A percentile compares a stretch with the other conserved stretches of the same genome.
Evolutionary conservation across 495 filamentous ascomycete genomes (phyloP).

Genomic region (Sabuloglossum arenarium): DNA sequence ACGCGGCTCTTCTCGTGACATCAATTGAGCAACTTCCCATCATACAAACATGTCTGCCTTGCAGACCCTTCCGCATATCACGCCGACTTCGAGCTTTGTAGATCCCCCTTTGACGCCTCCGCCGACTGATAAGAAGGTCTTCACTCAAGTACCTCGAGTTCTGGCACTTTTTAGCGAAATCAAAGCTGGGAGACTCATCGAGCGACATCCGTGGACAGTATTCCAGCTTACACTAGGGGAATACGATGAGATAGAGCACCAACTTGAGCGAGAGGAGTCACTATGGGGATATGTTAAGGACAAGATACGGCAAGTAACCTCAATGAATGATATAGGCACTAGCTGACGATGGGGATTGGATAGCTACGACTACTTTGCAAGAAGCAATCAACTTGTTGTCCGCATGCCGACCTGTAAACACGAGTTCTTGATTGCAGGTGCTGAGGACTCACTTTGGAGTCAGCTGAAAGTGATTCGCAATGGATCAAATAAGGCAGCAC

Average conservation of each 20-base stretch:
- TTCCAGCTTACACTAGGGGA: slow-evolving; percentile 7
- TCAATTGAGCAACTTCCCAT: slow-evolving; percentile 3
- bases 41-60: slow-evolving; percentile 7
- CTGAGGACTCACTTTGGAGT: slow-evolving; percentile 5
- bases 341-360: neutral
- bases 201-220: slow-evolving; percentile 5
- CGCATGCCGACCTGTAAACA: slow-evolving; percentile 12
- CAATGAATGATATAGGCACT: slow-evolving; percentile 4
- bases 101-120: slow-evolving; percentile 9
- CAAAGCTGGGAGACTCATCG: slow-evolving; percentile 3
- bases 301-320: slow-evolving; percentile 9
- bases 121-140: slow-evolving; percentile 8
- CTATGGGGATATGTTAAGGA: slow-evolving; percentile 9
- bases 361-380: slow-evolving; percentile 11
- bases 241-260: slow-evolving; percentile 10
- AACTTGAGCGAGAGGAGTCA: slow-evolving; percentile 4
- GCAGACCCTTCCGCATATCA: slow-evolving; percentile 7
- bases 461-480: slow-evolving; percentile 5
- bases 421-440: slow-evolving; percentile 8
- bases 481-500: neutral
- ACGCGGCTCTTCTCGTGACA: neutral
- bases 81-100: slow-evolving; percentile 8
- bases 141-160: slow-evolving; percentile 8
- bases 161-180: slow-evolving; percentile 9
- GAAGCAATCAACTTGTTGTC: slow-evolving; percentile 7